Base-by-base conservation (phyloP, 495 filamentous ascomycete species). In the Hypomontagnella submonticulosa region DNA sequence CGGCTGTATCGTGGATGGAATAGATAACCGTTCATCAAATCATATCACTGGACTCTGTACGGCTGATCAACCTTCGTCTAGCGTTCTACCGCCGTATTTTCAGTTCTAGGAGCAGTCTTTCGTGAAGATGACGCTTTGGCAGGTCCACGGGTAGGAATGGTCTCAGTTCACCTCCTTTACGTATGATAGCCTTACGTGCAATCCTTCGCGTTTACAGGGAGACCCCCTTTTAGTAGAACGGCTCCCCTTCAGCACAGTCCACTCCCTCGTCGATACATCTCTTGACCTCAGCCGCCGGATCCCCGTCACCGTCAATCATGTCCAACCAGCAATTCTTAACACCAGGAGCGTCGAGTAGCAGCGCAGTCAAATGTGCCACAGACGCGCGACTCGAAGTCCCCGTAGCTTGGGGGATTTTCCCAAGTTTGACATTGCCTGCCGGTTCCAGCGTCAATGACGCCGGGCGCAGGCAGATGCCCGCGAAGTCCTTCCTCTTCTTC, bases 401-500 rank as follows among this genome's bases (percentile, higher is more conserved):
- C 38, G 62, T 73, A 1, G 76, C 77, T n/a, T 55, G 33, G 38
- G 62, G 76, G 16, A 85, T 85, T 76, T 83, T 88, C 3, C 92
- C 92, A 41, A 96, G 68, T 37, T 76, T 77, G 2, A 95, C 86
- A 63, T 78, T 83, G 3, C 88, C 83, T 2, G 82, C 86, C 6
- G 83, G 85, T 18, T 84, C 82, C 69, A 87, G 77, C 7, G 75
- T 89, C 77, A 96, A 73, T 3, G 58, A 52, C 0, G 89, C 90
- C 0, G 92, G 91, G 8, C 92, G 83, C 37, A 96, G 74, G 57
- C 82, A 80, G 58, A 94, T 90, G 32, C 84, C 87, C 61, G 84
- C 82, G 75, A 91, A 87, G 2, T 78, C 63, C 40, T 58, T 38
- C 8, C 79, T 69, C 56, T 71, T 66, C 62, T 80, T 79, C 34